Base-by-base conservation (phyloP, 176 grass and related monocot species). In the Miscanthus lutarioriparius region DNA sequence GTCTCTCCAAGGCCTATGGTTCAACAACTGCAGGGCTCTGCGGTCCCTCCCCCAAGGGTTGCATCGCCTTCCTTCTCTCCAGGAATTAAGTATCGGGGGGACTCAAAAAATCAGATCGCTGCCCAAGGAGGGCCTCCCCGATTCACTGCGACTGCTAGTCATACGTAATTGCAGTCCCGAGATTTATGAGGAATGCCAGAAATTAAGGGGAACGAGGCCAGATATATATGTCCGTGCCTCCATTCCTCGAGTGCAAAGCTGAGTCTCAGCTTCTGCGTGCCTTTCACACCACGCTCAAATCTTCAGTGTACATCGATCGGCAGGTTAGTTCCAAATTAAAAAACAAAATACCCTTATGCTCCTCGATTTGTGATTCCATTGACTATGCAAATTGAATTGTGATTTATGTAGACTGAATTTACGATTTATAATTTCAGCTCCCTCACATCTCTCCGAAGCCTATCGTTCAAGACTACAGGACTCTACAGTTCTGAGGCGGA, bases 71-170 rank as follows among this genome's bases (percentile, higher is more conserved):
- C 51, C 19, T 22, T 54, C 19, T 22, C 51, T 54, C 51, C 19
- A 54, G 17, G 1, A 3, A 0, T 22, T 54, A 54, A 0, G 0
- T 3, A 54, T 22, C 17, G 0, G 0, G 0, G 7, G 6, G 2
- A 0, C 51, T 20, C 6, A 7, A 1, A 22, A 22, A 22, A 54
- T 54, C 17, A 22, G 51, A 22, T 54, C 19, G 0, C 51, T 54
- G 2, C 51, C 51, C 1, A 54, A 54, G 19, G 51, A 22, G 19
- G 51, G 51, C 51, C 19, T 54, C 51, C 51, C 43, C 2, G 51
- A 54, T 1, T 54, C 51, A 22, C 19, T 54, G 51, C 19, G 0
- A 54, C 0, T 22, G 51, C 51, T 54, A 3, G 0, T 0, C 5
- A 54, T 54, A 54, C 0, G 0, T 8, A 0, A 22, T 20, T 19